Percentiles rank a stretch among this genome's conserved stretches.
phyloP scores from a whole-genome alignment of 495 filamentous ascomycete species.

The Extremus antarcticus region DNA sequence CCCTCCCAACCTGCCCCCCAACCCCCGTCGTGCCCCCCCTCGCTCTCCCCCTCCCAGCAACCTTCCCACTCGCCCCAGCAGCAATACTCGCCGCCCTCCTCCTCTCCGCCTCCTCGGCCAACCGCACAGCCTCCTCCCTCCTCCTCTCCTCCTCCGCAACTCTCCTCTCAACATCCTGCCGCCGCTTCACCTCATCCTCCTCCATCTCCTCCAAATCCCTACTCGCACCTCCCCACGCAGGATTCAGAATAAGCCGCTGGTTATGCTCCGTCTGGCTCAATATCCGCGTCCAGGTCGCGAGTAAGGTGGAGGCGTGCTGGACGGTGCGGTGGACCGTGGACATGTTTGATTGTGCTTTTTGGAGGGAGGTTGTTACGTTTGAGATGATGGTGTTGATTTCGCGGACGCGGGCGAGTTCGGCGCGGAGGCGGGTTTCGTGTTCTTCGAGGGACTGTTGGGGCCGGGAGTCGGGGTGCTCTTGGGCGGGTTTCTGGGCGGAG shows the following conservation, averaged over 20 bases:
- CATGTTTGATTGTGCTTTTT: conserved; percentile 83
- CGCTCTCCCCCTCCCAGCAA: conserved; percentile 27
- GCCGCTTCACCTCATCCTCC: conserved; percentile 56
- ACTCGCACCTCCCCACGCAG: conserved; percentile 77
- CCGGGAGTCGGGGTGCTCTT: conserved; percentile 13
- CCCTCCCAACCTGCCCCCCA: conserved; percentile 33
- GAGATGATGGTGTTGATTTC: conserved; percentile 83
- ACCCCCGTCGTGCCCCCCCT: conserved; percentile 36
- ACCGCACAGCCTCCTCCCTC: conserved; percentile 56
- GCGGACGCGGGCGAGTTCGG: conserved; percentile 70
- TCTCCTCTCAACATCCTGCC: conserved; percentile 63
- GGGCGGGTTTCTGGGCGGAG: conserved; percentile 34
- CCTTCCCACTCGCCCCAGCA: conserved; percentile 30
- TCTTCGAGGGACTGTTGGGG: conserved; percentile 56
- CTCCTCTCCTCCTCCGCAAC: conserved; percentile 64
- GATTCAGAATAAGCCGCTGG: conserved; percentile 79
- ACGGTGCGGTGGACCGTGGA: conserved; percentile 80
- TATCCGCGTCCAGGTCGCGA: conserved; percentile 92
- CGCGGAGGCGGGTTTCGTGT: conserved; percentile 59
- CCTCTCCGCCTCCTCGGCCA: conserved; percentile 63
- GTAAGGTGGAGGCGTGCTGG: conserved; percentile 76
- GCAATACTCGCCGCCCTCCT: conserved; percentile 39
- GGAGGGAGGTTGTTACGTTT: conserved; percentile 65
- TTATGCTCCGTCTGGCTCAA: conserved; percentile 95
- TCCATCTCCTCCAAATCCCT: conserved; percentile 77